Evolutionary conservation across 2,329 filamentous ascomycete species (phyloP).

Genomic region (Sporothrix schenckii): DNA sequence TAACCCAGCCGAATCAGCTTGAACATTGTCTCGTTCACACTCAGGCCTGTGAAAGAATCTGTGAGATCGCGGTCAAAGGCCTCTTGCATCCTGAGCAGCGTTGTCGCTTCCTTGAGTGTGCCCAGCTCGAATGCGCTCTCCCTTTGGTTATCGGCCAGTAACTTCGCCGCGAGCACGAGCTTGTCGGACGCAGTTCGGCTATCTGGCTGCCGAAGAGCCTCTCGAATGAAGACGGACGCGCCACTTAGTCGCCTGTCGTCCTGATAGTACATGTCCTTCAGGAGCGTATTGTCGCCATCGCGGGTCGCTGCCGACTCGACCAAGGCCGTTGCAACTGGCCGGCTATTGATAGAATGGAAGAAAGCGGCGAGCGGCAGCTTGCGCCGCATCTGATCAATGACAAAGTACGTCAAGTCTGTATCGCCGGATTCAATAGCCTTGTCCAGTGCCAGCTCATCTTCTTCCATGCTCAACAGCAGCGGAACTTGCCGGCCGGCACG

Average conservation of each 20-base stretch:
- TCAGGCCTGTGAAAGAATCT: slow-evolving; percentile 76
- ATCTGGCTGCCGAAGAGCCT: slow-evolving; percentile 75
- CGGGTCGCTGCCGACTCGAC: slow-evolving; percentile 78
- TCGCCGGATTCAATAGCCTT: slow-evolving; percentile 96
- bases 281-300: slow-evolving; percentile 72
- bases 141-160: slow-evolving; percentile 76
- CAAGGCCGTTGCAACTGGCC: slow-evolving; percentile 83
- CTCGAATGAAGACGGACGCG: slow-evolving; percentile 80
- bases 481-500: slow-evolving; percentile 95
- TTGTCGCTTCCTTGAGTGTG: slow-evolving; percentile 76
- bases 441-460: slow-evolving; percentile 91
- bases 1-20: slow-evolving; percentile 82
- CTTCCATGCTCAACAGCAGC: slow-evolving; percentile 88
- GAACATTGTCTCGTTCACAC: slow-evolving; percentile 89
- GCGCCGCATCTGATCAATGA: slow-evolving; percentile 83
- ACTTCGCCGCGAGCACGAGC: slow-evolving; percentile 79
- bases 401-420: slow-evolving; percentile 87
- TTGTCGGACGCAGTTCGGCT: slow-evolving; percentile 77
- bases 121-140: slow-evolving; percentile 75
- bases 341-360: slow-evolving; percentile 85
- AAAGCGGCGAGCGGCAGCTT: slow-evolving; percentile 89
- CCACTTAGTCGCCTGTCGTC: slow-evolving; percentile 90
- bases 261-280: slow-evolving; percentile 97
- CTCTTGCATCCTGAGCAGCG: slow-evolving; percentile 83
- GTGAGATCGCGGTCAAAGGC: slow-evolving; percentile 81